Evolutionary conservation across 2,329 filamentous ascomycete genomes (phyloP), one percentile per base, ranked within the genome.

Genomic region (Diplocarpon mali): DNA sequence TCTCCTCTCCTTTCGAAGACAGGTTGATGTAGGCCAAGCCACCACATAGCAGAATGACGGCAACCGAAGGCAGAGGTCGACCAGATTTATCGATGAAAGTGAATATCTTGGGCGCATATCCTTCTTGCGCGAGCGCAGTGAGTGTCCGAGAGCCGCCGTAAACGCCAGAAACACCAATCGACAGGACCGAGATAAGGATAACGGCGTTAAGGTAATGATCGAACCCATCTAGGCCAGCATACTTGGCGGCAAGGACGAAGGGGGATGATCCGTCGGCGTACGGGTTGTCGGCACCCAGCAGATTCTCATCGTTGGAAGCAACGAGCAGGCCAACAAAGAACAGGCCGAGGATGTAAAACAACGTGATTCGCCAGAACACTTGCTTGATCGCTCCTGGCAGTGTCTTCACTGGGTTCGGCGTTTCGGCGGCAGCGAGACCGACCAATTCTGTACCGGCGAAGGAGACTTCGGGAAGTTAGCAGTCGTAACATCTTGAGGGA

Each of bases 291-390:
- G 43, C 20, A 14, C 43, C 43, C n/a, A 45, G 24, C 13, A 45
- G 43, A 10, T 14, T n/a, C 13, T 36, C 31, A 10, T 45, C 43
- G 34, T 45, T 32, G 15, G 38, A 40, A 8, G 43, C 38, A 14
- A 40, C 42, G 3, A 45, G 31, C 12, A 45, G 36, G 32, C 42
- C 42, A 17, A 45, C 42, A 36, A 45, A 40, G 36, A 56, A 95
- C 90, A 14, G 72, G 1, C 84, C 83, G 28, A 93, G 78, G 40
- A 95, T 72, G 67, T 94, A 95, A 68, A 95, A 95, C 46, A 92
- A 71, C 5, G 80, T 78, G 59, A 94, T 93, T 57, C 88, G 81
- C 87, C 87, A 95, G 65, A 94, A 94, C 17, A 94, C 86, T 62
- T 93, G 87, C 66, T 92, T 93, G 58, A 92, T 79, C 9, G 88